phyloP scores from a whole-genome alignment of 148 eudicot species.

The Nyssa sinensis region DNA sequence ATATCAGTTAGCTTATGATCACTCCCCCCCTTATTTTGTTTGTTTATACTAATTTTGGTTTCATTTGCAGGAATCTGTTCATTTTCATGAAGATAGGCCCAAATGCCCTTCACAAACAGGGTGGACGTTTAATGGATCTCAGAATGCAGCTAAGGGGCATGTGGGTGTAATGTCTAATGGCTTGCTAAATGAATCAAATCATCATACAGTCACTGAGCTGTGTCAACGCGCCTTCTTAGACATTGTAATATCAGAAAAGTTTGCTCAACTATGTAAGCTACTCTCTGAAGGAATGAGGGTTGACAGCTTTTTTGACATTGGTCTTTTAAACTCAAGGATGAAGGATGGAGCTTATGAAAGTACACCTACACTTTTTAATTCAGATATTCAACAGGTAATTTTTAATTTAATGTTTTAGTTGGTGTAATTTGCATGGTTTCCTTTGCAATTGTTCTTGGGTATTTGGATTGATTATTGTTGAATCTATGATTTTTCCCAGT shows the following conservation, averaged over 20 bases:
- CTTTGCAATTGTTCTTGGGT: too few relatives aligned
- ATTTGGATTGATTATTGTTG: too few relatives aligned
- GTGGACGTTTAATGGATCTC: constrained; percentile 23
- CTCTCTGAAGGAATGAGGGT: constrained; percentile 50
- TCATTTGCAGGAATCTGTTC: constrained; percentile 36
- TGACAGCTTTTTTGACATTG: constrained; percentile 54
- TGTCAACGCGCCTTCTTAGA: constrained; percentile 51
- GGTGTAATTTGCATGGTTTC: too few relatives aligned
- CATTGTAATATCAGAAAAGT: constrained; percentile 63
- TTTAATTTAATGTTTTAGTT: too few relatives aligned
- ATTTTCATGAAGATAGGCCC: constrained; percentile 27
- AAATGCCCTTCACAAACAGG: constrained; percentile 27
- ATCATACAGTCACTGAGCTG: constrained; percentile 37
- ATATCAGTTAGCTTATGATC: background rate
- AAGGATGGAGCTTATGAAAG: constrained; percentile 72
- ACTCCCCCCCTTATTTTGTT: background rate
- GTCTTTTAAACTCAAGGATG: constrained; percentile 50
- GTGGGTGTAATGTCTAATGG: constrained; percentile 38
- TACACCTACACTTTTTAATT: constrained; percentile 54
- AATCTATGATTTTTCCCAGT: too few relatives aligned
- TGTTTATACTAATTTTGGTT: background rate
- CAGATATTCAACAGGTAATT: too few relatives aligned
- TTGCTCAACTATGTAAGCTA: constrained; percentile 57
- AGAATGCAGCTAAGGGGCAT: constrained; percentile 27
- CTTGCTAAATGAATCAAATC: constrained; percentile 33